phyloP scores from a whole-genome alignment of 2,329 filamentous ascomycete genomes.

The Colletotrichum tabaci region DNA sequence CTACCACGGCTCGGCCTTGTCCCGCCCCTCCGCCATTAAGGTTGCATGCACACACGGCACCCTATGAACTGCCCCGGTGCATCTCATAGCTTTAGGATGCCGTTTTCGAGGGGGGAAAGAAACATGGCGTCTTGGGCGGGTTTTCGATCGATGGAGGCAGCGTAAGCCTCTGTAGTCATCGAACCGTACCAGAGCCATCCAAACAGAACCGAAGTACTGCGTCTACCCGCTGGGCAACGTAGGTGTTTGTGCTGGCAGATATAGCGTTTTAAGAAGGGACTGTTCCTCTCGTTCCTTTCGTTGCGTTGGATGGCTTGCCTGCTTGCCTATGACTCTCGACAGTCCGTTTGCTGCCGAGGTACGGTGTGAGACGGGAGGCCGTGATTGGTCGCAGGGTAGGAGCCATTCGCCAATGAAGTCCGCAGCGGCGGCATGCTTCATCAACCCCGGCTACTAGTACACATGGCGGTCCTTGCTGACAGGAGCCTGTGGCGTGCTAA shows the following conservation, averaged over 20 bases:
- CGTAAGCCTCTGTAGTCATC: not conserved
- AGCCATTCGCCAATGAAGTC: slow-evolving; percentile 17
- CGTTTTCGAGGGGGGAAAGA: not conserved
- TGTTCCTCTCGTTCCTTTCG: not conserved
- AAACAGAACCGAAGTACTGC: not conserved
- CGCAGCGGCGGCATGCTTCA: slow-evolving; percentile 6
- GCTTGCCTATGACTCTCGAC: slow-evolving; percentile 5
- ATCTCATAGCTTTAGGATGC: not conserved
- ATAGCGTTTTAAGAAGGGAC: not conserved
- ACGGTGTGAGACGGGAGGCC: slow-evolving; percentile 20
- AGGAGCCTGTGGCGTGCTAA: slow-evolving; percentile 28
- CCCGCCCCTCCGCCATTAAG: slow-evolving; percentile 31
- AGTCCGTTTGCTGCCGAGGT: slow-evolving; percentile 25
- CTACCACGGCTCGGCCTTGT: slow-evolving; percentile 24
- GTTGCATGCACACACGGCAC: slow-evolving; percentile 28
- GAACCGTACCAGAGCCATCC: not conserved
- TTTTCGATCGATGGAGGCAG: not conserved
- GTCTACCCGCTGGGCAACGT: not conserved
- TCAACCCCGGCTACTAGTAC: slow-evolving; percentile 16
- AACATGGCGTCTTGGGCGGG: not conserved
- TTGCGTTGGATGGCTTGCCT: slow-evolving; percentile 7
- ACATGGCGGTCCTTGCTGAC: slow-evolving; percentile 32
- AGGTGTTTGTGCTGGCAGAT: no score
- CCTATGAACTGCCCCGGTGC: slow-evolving; percentile 2
- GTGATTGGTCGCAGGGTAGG: slow-evolving; percentile 16